phyloP scores from a whole-genome alignment of 108 stramenopile genomes.

The Pseudonitzschia delicatissima region DNA sequence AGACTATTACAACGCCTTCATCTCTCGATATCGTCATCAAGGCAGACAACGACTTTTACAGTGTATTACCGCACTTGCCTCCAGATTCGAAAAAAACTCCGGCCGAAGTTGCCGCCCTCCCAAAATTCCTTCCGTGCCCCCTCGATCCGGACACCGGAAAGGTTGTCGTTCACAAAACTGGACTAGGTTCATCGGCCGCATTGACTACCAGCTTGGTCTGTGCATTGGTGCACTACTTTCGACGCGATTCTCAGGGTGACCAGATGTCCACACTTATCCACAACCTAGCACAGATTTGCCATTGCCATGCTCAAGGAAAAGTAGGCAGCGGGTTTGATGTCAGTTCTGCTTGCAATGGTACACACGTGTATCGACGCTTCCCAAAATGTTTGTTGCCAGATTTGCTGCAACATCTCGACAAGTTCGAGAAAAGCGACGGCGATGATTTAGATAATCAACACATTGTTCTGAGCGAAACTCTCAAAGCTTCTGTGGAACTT shows the following conservation, averaged over 20 bases:
- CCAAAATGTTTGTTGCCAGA: constrained; percentile 55
- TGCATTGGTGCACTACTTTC: constrained; percentile 45
- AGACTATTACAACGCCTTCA: neutral
- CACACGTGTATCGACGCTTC: constrained; percentile 86
- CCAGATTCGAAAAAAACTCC: constrained; percentile 46
- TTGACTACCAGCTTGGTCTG: constrained; percentile 88
- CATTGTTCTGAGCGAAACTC: neutral
- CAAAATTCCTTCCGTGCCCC: constrained; percentile 79
- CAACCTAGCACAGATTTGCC: constrained; percentile 91
- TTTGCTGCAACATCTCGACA: constrained; percentile 52
- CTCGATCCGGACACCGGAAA: constrained; percentile 40
- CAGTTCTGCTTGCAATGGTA: constrained; percentile 85
- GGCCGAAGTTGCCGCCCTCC: constrained; percentile 57
- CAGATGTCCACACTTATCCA: constrained; percentile 47
- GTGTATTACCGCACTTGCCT: constrained; percentile 66
- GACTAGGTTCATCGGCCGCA: constrained; percentile 91
- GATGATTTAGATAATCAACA: constrained; percentile 8
- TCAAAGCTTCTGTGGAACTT: constrained; percentile 13
- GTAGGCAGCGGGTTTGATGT: constrained; percentile 98
- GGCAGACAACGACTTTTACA: constrained; percentile 98
- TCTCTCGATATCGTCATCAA: constrained; percentile 68
- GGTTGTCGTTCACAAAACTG: constrained; percentile 85
- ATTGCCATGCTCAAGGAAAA: constrained; percentile 94
- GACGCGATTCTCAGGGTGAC: neutral
- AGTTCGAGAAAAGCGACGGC: constrained; percentile 13